Conservation (phyloP, 805 yeast species). For the Candida quercuum region DNA sequence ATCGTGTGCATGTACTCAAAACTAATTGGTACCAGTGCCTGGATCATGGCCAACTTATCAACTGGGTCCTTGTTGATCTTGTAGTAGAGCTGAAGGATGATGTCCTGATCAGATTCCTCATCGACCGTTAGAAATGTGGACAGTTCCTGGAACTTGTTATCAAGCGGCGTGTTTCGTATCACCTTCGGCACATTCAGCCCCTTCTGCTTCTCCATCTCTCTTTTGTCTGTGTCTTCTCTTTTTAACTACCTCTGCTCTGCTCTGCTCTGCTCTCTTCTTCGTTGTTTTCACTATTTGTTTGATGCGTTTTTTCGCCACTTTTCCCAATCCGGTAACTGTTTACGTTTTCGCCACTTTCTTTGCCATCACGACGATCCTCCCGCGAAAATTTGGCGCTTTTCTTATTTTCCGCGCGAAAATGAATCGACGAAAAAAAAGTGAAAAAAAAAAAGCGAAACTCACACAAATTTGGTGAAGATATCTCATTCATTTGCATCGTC, state of each 20-base stretch:
- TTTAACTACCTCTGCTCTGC: too few relatives aligned
- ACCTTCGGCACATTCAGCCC: conserved; percentile 28
- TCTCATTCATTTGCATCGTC: too few relatives aligned
- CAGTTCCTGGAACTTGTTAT: conserved; percentile 24
- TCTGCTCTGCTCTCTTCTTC: not conserved
- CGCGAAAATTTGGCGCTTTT: too few relatives aligned
- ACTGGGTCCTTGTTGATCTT: not conserved
- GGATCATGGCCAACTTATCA: not conserved
- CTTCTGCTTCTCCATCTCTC: too few relatives aligned
- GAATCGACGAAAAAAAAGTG: too few relatives aligned
- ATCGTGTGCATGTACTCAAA: conserved; percentile 11
- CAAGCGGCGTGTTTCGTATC: conserved; percentile 27
- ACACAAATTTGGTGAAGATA: not conserved
- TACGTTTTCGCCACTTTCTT: too few relatives aligned
- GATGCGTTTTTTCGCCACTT: not conserved
- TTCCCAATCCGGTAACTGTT: too few relatives aligned
- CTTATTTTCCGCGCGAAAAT: too few relatives aligned
- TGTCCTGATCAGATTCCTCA: conserved; percentile 8
- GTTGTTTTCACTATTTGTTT: not conserved
- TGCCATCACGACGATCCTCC: too few relatives aligned
- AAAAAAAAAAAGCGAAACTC: too few relatives aligned
- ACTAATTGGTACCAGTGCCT: conserved; percentile 2
- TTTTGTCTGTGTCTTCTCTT: too few relatives aligned
- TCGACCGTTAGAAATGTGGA: conserved; percentile 16
- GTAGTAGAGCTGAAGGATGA: conserved; percentile 10